Percentiles rank a stretch among this genome's conserved stretches.
Conservation (phyloP, 371 early-diverging fungal species). For the Apophysomyces elegans region DNA sequence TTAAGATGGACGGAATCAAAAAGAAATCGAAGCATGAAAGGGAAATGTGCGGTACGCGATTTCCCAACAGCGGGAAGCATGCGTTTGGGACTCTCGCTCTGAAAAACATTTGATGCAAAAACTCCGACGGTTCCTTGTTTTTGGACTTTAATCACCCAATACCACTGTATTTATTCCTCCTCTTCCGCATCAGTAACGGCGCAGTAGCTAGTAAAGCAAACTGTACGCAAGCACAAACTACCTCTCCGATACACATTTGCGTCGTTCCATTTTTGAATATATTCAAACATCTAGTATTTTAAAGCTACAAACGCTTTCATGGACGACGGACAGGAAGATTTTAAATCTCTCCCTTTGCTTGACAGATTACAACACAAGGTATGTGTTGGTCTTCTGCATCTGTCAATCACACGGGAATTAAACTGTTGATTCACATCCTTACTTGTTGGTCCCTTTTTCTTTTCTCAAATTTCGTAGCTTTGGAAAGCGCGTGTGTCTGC, state of each 20-base stretch:
- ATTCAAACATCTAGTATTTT: conserved; percentile 2
- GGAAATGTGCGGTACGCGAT: too few relatives aligned
- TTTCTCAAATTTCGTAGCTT: conserved; percentile 50
- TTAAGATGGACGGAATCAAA: too few relatives aligned
- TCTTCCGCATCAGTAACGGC: conserved; percentile 1
- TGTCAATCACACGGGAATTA: conserved; percentile 12
- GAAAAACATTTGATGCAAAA: background rate
- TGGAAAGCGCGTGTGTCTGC: conserved; percentile 95
- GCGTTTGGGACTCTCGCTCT: too few relatives aligned
- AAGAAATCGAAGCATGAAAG: too few relatives aligned
- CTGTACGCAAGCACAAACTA: background rate
- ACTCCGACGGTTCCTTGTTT: conserved; percentile 5
- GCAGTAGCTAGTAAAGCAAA: background rate
- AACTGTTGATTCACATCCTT: conserved; percentile 3
- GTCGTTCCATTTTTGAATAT: background rate
- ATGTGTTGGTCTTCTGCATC: conserved; percentile 12
- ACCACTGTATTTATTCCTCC: background rate
- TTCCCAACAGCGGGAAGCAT: too few relatives aligned
- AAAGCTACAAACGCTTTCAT: background rate
- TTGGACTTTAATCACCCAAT: background rate
- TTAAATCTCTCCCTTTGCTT: conserved; percentile 62
- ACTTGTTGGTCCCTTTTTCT: conserved; percentile 11
- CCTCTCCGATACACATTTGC: background rate
- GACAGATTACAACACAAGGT: conserved; percentile 81
- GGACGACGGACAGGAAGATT: conserved; percentile 67